A percentile compares a stretch with the other conserved stretches of the same genome.
phyloP scores from a whole-genome alignment of 192 early-diverging fungal genomes.

The Backusella morwellensis region DNA sequence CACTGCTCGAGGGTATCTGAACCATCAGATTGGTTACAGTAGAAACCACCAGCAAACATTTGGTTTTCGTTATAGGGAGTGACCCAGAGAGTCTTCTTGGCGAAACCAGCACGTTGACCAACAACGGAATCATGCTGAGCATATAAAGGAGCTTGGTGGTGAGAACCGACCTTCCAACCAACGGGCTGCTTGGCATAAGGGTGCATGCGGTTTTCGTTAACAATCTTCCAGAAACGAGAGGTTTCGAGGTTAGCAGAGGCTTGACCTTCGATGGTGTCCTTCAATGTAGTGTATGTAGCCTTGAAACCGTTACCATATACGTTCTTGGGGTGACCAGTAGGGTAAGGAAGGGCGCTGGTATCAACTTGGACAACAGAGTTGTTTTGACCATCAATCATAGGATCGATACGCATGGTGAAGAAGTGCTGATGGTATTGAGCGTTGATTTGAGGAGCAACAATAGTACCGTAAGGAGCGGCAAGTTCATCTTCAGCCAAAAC shows the following conservation, averaged over 20 bases:
- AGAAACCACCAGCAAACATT: constrained; percentile 42
- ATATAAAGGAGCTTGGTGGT: constrained; percentile 25
- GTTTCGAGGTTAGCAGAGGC: constrained; percentile 14
- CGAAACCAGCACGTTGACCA: constrained; percentile 36
- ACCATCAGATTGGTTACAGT: constrained; percentile 37
- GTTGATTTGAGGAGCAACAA: constrained; percentile 42
- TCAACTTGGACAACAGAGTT: constrained; percentile 34
- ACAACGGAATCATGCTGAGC: constrained; percentile 38
- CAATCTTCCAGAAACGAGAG: constrained; percentile 38
- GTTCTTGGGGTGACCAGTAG: constrained; percentile 36
- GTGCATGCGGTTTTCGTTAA: constrained; percentile 30
- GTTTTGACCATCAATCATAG: constrained; percentile 41
- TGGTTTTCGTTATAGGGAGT: constrained; percentile 40
- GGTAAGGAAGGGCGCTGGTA: constrained; percentile 14
- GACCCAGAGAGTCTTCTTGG: constrained; percentile 38
- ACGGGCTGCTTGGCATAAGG: constrained; percentile 34
- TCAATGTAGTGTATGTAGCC: constrained; percentile 20
- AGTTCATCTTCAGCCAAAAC: constrained; percentile 40
- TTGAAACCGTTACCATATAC: constrained; percentile 34
- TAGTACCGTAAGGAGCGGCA: constrained; percentile 30
- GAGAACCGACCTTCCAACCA: constrained; percentile 30
- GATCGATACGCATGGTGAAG: constrained; percentile 44
- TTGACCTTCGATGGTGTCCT: constrained; percentile 30
- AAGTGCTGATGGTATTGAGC: constrained; percentile 43
- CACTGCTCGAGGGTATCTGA: constrained; percentile 24